Base-by-base conservation (phyloP, 192 early-diverging fungal genomes). In the Coemansia sp. region DNA sequence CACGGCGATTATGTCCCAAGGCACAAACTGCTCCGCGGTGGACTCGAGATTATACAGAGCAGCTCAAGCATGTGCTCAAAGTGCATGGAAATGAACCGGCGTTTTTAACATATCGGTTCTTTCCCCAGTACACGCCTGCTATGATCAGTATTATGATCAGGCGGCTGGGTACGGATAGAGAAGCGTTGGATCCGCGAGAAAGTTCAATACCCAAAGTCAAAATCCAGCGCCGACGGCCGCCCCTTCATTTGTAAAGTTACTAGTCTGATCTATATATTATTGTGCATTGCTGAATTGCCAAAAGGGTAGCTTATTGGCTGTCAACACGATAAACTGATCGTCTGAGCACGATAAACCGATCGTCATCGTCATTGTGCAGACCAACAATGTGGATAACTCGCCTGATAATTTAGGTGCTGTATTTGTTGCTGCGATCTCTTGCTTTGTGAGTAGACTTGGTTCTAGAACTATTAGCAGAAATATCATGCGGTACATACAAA, bases 91-190 rank as follows among this genome's bases (percentile, higher is more conserved):
- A 50, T 12, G 76, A 78, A n/a, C 58, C 62, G 14, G 60, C 72
- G n/a, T 78, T 72, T 25, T 22, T 78, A 45, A 39, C 76, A 2
- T 66, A 65, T 58, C 65, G 65, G 70, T 78, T 78, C 49, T 78
- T 78, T 41, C 76, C 76, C 17, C 55, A 72, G 38, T 72, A 78
- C 60, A 61, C 76, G 52, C 66, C 70, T 6, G 2, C 23, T 6
- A 35, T 61, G 43, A 39, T 78, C 4, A 38, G 27, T 1, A 10
- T 22, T 15, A 43, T 68, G 62, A 38, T 73, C 27, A 1, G 7
- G 17, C 29, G 60, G 9, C 54, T 67, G 56, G 65, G 50, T 15
- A 67, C 49, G 4, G 38, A 47, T n/a, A 35, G 22, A 1, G 65
- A 66, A 43, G 35, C 24, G 24, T 9, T 27, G 35, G 71, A 73